These are phyloP conservation scores for Geotrichum candidum DNA, from an alignment of 1,139 yeast species.

Conservation along the genomic window DNA sequence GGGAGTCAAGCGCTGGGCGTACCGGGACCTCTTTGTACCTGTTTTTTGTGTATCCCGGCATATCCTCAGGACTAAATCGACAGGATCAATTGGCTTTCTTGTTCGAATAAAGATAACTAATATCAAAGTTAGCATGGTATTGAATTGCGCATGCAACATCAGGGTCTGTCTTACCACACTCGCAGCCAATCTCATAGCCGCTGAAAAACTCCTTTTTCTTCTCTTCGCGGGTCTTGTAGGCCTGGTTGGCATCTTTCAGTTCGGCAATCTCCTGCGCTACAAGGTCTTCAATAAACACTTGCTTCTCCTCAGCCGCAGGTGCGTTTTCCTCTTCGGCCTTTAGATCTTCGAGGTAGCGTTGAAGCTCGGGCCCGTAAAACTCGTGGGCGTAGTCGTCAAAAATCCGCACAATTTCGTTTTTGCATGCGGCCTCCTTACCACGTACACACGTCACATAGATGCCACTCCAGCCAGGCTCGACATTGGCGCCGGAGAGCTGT, in stretches of 20 bases:
- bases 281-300: constrained; percentile 55
- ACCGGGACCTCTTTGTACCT: constrained; percentile 51
- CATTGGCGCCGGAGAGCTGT: constrained; percentile 18
- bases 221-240: constrained; percentile 32
- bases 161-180: constrained; percentile 46
- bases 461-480: constrained; percentile 78
- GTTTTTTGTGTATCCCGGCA: constrained; percentile 55
- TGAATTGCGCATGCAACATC: not conserved
- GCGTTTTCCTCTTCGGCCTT: constrained; percentile 36
- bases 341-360: constrained; percentile 47
- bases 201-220: constrained; percentile 46
- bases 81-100: constrained; percentile 73
- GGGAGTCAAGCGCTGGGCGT: constrained; percentile 76
- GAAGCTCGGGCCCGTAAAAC: constrained; percentile 31
- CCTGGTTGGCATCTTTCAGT: constrained; percentile 37
- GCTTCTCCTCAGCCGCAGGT: constrained; percentile 38
- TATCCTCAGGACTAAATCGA: constrained; percentile 53
- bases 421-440: constrained; percentile 68
- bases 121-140: not conserved
- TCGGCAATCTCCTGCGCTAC: constrained; percentile 62
- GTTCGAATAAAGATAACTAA: constrained; percentile 67
- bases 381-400: constrained; percentile 44
- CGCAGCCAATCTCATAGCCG: constrained; percentile 70
- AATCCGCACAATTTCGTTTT: constrained; percentile 61
- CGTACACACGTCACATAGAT: constrained; percentile 81